These are phyloP conservation scores for Penicillium decumbens DNA, from an alignment of 2,329 filamentous ascomycete genomes.

Conservation along the genomic window DNA sequence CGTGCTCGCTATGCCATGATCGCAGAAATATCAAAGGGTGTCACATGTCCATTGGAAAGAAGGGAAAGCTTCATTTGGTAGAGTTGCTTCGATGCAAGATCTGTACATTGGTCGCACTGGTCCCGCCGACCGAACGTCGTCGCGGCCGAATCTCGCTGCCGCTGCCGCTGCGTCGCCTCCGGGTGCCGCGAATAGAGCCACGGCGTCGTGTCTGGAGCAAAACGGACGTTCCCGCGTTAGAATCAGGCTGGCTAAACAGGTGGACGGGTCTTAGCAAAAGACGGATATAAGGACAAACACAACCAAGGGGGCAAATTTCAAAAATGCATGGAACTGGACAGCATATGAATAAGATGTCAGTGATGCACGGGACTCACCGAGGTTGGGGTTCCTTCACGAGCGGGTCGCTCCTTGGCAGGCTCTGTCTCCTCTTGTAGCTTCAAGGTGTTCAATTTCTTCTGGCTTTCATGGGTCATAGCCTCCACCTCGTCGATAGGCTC, in stretches of 20 bases:
- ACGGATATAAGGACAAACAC: conserved; percentile 23
- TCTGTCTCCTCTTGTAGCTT: conserved; percentile 73
- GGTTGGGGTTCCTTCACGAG: conserved; percentile 36
- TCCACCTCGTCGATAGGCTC: conserved; percentile 65
- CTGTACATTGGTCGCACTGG: conserved; percentile 31
- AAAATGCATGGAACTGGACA: conserved; percentile 24
- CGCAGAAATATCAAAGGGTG: conserved; percentile 26
- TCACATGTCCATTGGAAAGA: conserved; percentile 20
- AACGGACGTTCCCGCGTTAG: conserved; percentile 44
- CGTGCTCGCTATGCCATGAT: conserved; percentile 38
- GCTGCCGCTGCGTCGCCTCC: conserved; percentile 41
- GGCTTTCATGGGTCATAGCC: conserved; percentile 72
- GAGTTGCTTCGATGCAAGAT: conserved; percentile 43
- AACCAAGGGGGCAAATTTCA: conserved; percentile 3
- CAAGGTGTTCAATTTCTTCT: conserved; percentile 81
- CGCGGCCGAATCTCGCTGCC: conserved; percentile 41
- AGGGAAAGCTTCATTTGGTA: conserved; percentile 31
- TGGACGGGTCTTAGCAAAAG: conserved; percentile 40
- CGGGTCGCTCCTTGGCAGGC: conserved; percentile 50
- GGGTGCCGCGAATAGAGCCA: conserved; percentile 39
- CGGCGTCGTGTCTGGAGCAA: conserved; percentile 46
- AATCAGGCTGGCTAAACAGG: conserved; percentile 43
- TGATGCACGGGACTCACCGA: conserved; percentile 42
- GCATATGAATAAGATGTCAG: conserved; percentile 23
- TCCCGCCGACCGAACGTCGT: conserved; percentile 39